These are phyloP conservation scores for Dimocarpus longan DNA, from an alignment of 345 rosid species.

Conservation along the genomic window DNA sequence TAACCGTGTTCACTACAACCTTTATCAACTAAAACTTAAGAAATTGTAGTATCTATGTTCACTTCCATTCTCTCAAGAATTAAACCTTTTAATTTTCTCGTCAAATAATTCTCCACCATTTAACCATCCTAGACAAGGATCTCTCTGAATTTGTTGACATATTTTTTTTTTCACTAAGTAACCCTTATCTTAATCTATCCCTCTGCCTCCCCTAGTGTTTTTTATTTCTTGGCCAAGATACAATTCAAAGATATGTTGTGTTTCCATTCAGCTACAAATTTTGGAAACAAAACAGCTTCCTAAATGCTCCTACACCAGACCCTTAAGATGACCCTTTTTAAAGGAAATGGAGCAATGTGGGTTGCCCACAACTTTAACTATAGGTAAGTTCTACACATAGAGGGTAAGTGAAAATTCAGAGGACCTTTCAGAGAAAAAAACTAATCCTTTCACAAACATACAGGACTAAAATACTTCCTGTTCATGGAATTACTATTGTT, in stretches of 20 bases:
- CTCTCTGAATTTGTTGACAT: background rate
- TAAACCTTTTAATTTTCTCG: background rate
- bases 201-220: background rate
- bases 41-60: background rate
- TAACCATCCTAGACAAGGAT: background rate
- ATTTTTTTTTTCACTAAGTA: background rate
- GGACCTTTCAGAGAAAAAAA: background rate
- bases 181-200: background rate
- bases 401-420: background rate
- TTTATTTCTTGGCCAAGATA: background rate
- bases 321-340: background rate
- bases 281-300: background rate
- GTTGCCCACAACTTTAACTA: background rate
- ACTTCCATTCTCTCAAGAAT: background rate
- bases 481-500: background rate
- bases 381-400: background rate
- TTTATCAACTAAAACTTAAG: background rate
- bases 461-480: background rate
- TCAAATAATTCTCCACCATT: background rate
- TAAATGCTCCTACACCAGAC: no score
- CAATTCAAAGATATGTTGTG: background rate
- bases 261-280: background rate
- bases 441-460: background rate
- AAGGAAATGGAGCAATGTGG: background rate
- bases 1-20: background rate